A percentile compares a stretch with the other conserved stretches of the same genome.
Evolutionary conservation across 345 rosid species (phyloP).

Genomic region (Dipteronia sinensis): DNA sequence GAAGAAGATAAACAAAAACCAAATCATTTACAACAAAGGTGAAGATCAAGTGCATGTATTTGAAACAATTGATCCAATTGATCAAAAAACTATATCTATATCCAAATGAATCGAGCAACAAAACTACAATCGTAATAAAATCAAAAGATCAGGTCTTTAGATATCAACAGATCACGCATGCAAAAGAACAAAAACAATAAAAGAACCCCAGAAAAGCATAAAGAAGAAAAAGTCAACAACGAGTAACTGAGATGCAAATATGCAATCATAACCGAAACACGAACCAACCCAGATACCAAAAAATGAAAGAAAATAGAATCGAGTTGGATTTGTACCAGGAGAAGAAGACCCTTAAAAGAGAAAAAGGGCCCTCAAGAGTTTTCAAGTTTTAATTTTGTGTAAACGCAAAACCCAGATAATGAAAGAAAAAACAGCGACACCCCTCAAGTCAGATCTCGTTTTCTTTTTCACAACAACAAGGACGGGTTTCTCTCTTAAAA

Average conservation of each 20-base stretch:
- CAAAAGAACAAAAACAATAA: not conserved
- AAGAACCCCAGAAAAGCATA: too few relatives aligned
- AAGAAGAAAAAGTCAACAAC: not conserved
- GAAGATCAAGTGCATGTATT: not conserved
- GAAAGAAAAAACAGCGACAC: not conserved
- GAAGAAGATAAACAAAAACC: conserved; percentile 1
- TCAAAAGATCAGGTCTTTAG: not conserved
- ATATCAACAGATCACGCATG: not conserved
- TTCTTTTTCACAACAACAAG: too few relatives aligned
- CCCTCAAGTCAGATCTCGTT: conserved; percentile 4
- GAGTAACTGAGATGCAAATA: not conserved
- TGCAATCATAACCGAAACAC: not conserved
- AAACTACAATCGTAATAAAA: too few relatives aligned
- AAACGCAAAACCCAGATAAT: not conserved
- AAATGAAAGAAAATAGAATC: not conserved
- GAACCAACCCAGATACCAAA: not conserved
- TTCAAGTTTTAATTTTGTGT: conserved; percentile 2
- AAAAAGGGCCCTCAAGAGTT: conserved; percentile 22
- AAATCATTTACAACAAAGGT: not conserved
- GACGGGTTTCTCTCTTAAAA: too few relatives aligned
- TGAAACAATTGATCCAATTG: not conserved
- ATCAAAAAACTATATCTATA: not conserved
- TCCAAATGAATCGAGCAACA: too few relatives aligned
- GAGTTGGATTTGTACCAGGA: conserved; percentile 12
- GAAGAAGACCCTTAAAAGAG: conserved; percentile 23